Base-by-base conservation (phyloP, 257 asterid genomes). In the Rauvolfia tetraphylla region DNA sequence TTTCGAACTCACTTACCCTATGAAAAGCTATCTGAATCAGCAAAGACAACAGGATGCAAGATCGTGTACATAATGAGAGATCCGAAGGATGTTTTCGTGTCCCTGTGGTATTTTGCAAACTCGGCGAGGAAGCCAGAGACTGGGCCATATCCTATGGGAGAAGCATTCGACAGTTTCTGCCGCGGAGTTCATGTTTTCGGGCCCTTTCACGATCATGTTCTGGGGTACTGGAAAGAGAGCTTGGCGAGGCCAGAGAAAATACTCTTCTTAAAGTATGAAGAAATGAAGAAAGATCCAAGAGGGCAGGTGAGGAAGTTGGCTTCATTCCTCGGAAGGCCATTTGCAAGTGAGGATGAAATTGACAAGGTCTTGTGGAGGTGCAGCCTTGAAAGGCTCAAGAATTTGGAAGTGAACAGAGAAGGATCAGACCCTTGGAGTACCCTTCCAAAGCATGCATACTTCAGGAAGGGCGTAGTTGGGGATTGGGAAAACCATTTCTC, bases 81-180 rank as follows among this genome's bases (percentile, higher is more conserved):
- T 73, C 87, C 84, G 0, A 87, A 87, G 68, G 89, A 87, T 73
- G 76, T 82, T 3, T 69, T 87, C 13, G 75, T 87, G 56, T 85
- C 89, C 0, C 72, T 63, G 33, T 87, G 89, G 87, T 81, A 85
- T 68, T 87, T 85, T 23, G 46, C 77, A 53, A 86, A 80, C 67
- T 61, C 39, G 39, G 13, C 0, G 23, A 27, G 7, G 22, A 29
- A 63, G 22, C 23, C 59, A 53, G 59, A 53, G 59, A 10, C 1
- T 25, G 10, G 76, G 7, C 81, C 85, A 23, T 78, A 27, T 31
- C 87, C 85, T 4, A 48, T 85, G 1, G 75, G 78, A 1, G 70
- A 69, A 3, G 73, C 78, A 0, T 81, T 83, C 1, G 84, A 81
- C 18, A 36, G 73, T 29, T 86, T 86, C 68, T 86, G 87, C 41